Evolutionary conservation across 306 rosid genomes (phyloP), one percentile per base, ranked within the genome.

Genomic region (Rosa multiflora): DNA sequence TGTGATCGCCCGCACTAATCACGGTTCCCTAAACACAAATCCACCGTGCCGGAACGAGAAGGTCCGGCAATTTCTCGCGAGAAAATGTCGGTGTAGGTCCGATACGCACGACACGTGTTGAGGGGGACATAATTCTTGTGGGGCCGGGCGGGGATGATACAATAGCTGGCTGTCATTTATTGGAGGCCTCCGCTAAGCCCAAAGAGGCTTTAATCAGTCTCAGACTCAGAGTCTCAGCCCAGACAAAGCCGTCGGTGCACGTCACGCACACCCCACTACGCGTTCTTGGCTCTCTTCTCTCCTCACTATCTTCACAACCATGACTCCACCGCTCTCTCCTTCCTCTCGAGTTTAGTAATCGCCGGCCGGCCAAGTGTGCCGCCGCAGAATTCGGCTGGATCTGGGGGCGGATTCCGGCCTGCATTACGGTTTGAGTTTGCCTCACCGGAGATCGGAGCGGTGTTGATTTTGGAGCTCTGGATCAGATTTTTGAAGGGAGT

Each of bases 151-250:
- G 37, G 63, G 23, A 61, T 69, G 29, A 23, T n/a, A 13, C 20
- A 13, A 35, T 74, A 77, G 87, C 85, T 88, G 90, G 88, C 94
- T 9, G 17, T 80, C 87, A 89, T 93, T 89, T 83, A 89, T 83
- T 82, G 90, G 91, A 48, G 4, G 51, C 17, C 26, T 63, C 17
- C 42, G 29, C 40, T 15, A 5, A 32, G 69, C 63, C 73, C 75
- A 78, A 86, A 84, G 20, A 26, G 10, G 6, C 43, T 26, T 40
- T 40, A 4, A 40, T 43, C 8, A 43, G 46, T 43, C 32, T 1
- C 87, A 74, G 32, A 29, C 32, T 1, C 87, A 74, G 32, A 29
- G 32, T 29, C 32, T 29, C 32, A 29, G 40, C 29, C 63, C 81
- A 61, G 55, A 14, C 79, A 52, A 66, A 72, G 61, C 85, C 76